Base-by-base conservation (phyloP, 768 basidiomycete genomes). In the Lactarius evosmus region DNA sequence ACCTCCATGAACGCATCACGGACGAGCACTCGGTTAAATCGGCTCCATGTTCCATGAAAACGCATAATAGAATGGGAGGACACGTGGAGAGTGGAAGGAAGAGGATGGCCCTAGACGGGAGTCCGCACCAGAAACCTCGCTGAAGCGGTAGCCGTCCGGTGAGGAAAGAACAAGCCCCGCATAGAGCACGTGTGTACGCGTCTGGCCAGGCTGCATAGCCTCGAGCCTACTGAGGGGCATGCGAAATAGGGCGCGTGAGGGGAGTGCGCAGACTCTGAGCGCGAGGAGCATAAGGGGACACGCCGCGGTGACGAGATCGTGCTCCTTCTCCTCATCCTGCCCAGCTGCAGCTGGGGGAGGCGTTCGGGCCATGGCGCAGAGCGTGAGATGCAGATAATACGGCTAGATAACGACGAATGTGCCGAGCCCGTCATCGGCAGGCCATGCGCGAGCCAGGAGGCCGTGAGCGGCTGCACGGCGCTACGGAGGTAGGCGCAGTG, bases 291-390 rank as follows among this genome's bases (percentile, higher is more conserved):
- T 29, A 29, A 77, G 69, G 11, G 74, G 68, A 8, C 44, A 56
- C 27, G 66, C 58, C 0, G 76, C 75, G 7, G 60, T 58, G 0
- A 52, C 53, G 12, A 77, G 60, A 16, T 72, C 75, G 22, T 7
- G 36, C 12, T 1, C 17, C n/a, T n/a, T n/a, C n/a, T n/a, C n/a
- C 27, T 16, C 17, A 7, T 14, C 25, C 3, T 12, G 19, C 33
- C 12, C 8, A 25, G 4, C 50, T 40, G n/a, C n/a, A 5, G 71
- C 78, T 32, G 44, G 38, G 7, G 7, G 12, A 1, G 16, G 25
- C 12, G 27, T 72, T 34, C 90, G 83, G 0, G 82, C 75, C 86
- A 92, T 87, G 0, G 89, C 87, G 1, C 89, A 89, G 2, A 92
- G 75, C 0, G 89, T 91, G 61, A 91, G 74, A 72, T 92, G 89